Evolutionary conservation across 352 stramenopile species (phyloP), one percentile per base, ranked within the genome.

Genomic region (Phytophthora cryptogea): DNA sequence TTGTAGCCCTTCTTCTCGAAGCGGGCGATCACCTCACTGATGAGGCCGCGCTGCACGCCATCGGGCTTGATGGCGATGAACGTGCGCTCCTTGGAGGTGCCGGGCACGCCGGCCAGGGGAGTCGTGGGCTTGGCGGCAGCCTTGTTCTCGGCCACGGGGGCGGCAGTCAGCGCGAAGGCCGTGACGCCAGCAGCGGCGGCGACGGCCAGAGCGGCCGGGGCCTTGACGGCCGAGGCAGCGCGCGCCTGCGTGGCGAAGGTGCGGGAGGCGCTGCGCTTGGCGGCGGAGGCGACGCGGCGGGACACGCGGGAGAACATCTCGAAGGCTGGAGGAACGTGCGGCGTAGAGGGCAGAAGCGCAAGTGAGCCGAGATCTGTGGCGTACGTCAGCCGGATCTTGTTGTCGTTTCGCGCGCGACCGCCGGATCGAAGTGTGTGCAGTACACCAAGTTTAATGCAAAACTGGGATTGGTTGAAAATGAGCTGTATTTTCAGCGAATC

Each of bases 1-100:
- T 98, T 98, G 89, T 98, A 98, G 59, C 95, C 95, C 76, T 97
- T 96, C 74, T 97, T 97, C 75, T 98, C 93, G 66, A 98, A 98
- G 61, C 95, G 86, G 53, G 59, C 86, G 74, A 98, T 98, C 42
- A 98, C 96, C 63, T 98, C 91, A 58, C 87, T 92, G 68, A 98
- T 83, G 30, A 98, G 79, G 31, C 88, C 92, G 50, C 95, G 86
- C 78, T 98, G 88, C 45, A 98, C 95, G 50, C 90, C 95, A 68
- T 98, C 93, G 6, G 95, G 93, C 83, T 98, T 98, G 68, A 97
- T 93, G 32, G 92, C 92, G 58, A 98, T 94, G 78, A 98, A 98
- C 46, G 93, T 98, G 64, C 92, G 87, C 76, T 98, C 95, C 60
- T 92, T 82, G 69, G 89, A 89, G 30, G 94, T 98, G 77, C 94